Evolutionary conservation across 495 filamentous ascomycete species (phyloP).

Genomic region (Aspergillus indologenus): DNA sequence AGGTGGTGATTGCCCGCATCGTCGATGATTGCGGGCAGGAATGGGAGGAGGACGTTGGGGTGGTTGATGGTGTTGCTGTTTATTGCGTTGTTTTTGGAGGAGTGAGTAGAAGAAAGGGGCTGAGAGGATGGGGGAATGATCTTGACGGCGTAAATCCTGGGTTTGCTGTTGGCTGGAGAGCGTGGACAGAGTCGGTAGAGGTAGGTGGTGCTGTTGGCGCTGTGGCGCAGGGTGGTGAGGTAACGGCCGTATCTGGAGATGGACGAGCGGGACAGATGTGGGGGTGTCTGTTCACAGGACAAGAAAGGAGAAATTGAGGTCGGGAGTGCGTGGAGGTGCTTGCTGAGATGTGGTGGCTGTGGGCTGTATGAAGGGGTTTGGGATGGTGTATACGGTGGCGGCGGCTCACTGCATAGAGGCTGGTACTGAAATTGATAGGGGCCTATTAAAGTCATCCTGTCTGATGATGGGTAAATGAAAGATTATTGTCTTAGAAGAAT

Average conservation of each 20-base stretch:
- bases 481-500: no score
- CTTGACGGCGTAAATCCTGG: conserved; percentile 75
- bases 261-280: not conserved
- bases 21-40: conserved; percentile 91
- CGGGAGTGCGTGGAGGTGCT: not conserved
- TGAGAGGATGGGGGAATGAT: conserved; percentile 76
- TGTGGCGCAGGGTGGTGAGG: conserved; percentile 28
- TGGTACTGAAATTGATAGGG: not conserved
- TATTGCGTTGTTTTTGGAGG: conserved; percentile 35
- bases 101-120: conserved; percentile 42
- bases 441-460: not conserved
- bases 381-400: not conserved
- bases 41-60: conserved; percentile 79
- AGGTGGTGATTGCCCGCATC: conserved; percentile 93
- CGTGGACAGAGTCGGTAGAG: conserved; percentile 18
- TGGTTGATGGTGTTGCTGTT: conserved; percentile 83
- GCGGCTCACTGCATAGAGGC: not conserved
- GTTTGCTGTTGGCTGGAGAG: conserved; percentile 40
- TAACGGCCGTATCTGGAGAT: not conserved
- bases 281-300: not conserved
- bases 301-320: not conserved
- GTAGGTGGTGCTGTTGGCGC: conserved; percentile 26
- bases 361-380: not conserved
- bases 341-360: not conserved
- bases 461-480: not conserved